Evolutionary conservation across 495 filamentous ascomycete genomes (phyloP).

Genomic region (Hyaloscypha finlandica): DNA sequence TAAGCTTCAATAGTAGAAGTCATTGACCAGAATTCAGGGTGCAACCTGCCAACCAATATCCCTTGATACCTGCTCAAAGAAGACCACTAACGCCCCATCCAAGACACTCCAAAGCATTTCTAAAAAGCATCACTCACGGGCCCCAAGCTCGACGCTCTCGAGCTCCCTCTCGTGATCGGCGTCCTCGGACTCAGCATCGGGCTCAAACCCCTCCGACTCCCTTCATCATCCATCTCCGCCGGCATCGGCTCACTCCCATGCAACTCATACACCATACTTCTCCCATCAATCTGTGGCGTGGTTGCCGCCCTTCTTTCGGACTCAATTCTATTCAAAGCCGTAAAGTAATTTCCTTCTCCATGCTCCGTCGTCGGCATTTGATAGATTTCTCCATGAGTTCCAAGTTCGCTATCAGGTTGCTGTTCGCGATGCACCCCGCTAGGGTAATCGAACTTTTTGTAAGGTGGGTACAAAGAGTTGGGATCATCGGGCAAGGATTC

Average conservation of each 20-base stretch:
- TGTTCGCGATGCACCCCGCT: neutral
- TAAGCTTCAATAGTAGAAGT: too few relatives aligned
- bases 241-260: slow-evolving; percentile 17
- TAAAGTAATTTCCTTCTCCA: slow-evolving; percentile 13
- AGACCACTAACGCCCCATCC: too few relatives aligned
- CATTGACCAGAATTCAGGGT: too few relatives aligned
- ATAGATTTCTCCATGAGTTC: slow-evolving; percentile 9
- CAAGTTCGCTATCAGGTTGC: slow-evolving; percentile 4
- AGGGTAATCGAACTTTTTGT: slow-evolving; percentile 7
- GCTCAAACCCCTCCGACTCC: slow-evolving; percentile 11
- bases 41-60: too few relatives aligned
- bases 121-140: neutral
- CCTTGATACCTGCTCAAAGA: too few relatives aligned
- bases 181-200: slow-evolving; percentile 3
- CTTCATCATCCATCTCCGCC: slow-evolving; percentile 22
- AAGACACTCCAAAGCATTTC: too few relatives aligned
- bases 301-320: slow-evolving; percentile 10
- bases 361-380: slow-evolving; percentile 5
- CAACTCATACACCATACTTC: slow-evolving; percentile 14
- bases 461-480: neutral
- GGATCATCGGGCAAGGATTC: neutral
- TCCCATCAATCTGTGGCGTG: slow-evolving; percentile 19
- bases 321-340: neutral
- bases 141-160: neutral
- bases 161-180: neutral